These are phyloP conservation scores for Trichophyton schoenleinii DNA, from an alignment of 2,329 filamentous ascomycete species.

Conservation along the genomic window DNA sequence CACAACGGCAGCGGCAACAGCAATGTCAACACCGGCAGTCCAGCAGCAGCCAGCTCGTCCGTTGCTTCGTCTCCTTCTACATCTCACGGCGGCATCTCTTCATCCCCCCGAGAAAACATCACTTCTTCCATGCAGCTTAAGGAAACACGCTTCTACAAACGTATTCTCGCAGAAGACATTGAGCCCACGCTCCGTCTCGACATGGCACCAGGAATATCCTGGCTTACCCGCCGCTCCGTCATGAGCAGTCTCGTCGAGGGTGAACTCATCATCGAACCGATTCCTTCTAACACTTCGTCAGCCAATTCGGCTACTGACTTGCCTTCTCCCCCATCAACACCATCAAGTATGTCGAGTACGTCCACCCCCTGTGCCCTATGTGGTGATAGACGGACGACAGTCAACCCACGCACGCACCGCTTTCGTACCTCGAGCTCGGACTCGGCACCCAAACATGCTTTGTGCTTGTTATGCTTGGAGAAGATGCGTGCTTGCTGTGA, in stretches of 20 bases:
- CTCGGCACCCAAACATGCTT: slow-evolving; percentile 72
- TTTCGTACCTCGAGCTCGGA: slow-evolving; percentile 83
- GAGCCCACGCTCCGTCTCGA: slow-evolving; percentile 88
- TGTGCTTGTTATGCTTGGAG: slow-evolving; percentile 77
- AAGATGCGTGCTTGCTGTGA: slow-evolving; percentile 82
- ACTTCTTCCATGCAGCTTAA: slow-evolving; percentile 50
- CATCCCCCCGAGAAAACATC: slow-evolving; percentile 30
- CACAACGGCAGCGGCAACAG: background rate
- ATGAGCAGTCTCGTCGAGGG: slow-evolving; percentile 73
- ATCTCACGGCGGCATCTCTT: slow-evolving; percentile 30
- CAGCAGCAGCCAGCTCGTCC: slow-evolving; percentile 37
- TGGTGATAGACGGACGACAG: slow-evolving; percentile 64
- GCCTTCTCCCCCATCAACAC: background rate
- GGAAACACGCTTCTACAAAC: slow-evolving; percentile 89
- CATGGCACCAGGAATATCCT: slow-evolving; percentile 77
- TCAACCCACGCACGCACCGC: slow-evolving; percentile 67
- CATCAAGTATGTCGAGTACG: slow-evolving; percentile 24
- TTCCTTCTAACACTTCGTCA: slow-evolving; percentile 43
- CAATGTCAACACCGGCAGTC: background rate
- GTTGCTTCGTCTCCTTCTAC: slow-evolving; percentile 26
- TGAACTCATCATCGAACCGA: slow-evolving; percentile 77
- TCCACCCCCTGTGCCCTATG: slow-evolving; percentile 69
- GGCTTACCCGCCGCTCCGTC: slow-evolving; percentile 79
- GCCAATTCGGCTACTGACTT: slow-evolving; percentile 11
- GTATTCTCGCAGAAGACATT: slow-evolving; percentile 75